Evolutionary conservation across 257 asterid species (phyloP).

Genomic region (Fraxinus pennsylvanica): DNA sequence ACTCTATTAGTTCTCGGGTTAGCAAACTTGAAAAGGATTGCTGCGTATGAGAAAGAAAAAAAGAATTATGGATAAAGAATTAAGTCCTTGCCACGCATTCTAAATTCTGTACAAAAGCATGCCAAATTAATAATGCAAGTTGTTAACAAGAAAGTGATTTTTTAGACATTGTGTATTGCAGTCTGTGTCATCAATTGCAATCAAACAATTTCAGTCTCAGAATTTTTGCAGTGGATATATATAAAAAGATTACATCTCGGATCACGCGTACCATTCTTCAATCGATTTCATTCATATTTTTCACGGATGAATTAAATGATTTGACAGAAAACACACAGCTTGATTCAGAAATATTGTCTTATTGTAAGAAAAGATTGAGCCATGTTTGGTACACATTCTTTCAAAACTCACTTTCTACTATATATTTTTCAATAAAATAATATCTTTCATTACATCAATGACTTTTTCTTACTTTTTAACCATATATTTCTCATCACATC

Average conservation of each 20-base stretch:
- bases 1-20: too few relatives aligned
- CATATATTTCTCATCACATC: too few relatives aligned
- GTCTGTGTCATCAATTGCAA: slow-evolving; percentile 30
- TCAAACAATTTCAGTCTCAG: slow-evolving; percentile 22
- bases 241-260: slow-evolving; percentile 25
- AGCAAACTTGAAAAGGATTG: too few relatives aligned
- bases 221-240: slow-evolving; percentile 19
- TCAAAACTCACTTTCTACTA: too few relatives aligned
- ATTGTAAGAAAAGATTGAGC: background rate
- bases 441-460: too few relatives aligned
- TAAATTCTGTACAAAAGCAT: background rate
- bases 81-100: background rate
- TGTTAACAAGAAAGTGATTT: slow-evolving; percentile 28
- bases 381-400: too few relatives aligned
- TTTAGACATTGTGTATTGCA: slow-evolving; percentile 15
- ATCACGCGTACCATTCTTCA: slow-evolving; percentile 27
- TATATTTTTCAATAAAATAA: too few relatives aligned
- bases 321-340: background rate
- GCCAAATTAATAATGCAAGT: slow-evolving; percentile 20
- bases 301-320: background rate
- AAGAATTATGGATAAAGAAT: background rate
- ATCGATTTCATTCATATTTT: slow-evolving; percentile 10
- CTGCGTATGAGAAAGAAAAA: background rate
- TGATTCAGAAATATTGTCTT: background rate
- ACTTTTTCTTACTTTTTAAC: too few relatives aligned